Conservation (phyloP, 495 filamentous ascomycete species). For the Xylaria sp. region DNA sequence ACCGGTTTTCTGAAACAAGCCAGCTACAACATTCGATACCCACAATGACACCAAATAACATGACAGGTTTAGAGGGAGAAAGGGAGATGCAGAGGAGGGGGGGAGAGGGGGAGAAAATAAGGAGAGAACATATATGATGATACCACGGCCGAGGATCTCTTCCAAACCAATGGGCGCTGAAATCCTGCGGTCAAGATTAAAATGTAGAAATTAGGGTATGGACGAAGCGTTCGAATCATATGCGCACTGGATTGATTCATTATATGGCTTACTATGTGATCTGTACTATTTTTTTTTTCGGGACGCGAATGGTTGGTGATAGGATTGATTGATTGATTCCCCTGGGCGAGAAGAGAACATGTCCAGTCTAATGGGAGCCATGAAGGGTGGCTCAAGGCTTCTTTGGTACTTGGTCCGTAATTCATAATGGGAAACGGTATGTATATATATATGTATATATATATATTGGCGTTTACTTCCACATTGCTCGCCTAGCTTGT, state of each 20-base stretch:
- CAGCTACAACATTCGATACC: neutral
- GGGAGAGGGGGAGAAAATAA: neutral
- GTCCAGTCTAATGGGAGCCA: neutral
- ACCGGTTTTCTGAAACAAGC: neutral
- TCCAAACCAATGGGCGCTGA: neutral
- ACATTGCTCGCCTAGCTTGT: neutral
- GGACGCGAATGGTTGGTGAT: neutral
- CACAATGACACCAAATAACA: neutral
- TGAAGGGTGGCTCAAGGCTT: neutral
- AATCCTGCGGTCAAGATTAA: neutral
- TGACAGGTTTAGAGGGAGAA: neutral
- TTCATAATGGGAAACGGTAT: neutral
- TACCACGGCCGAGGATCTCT: neutral
- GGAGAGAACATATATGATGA: neutral
- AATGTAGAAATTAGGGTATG: constrained; percentile 5
- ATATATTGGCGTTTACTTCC: neutral
- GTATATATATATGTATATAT: constrained; percentile 1
- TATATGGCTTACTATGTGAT: neutral
- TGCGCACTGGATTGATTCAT: neutral
- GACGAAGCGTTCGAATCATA: constrained; percentile 10
- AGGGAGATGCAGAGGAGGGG: neutral
- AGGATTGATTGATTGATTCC: neutral
- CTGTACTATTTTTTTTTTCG: neutral
- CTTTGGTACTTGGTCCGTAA: neutral
- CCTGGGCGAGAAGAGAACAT: neutral